phyloP scores from a whole-genome alignment of 2,329 filamentous ascomycete genomes.

The Aspergillus sp. region DNA sequence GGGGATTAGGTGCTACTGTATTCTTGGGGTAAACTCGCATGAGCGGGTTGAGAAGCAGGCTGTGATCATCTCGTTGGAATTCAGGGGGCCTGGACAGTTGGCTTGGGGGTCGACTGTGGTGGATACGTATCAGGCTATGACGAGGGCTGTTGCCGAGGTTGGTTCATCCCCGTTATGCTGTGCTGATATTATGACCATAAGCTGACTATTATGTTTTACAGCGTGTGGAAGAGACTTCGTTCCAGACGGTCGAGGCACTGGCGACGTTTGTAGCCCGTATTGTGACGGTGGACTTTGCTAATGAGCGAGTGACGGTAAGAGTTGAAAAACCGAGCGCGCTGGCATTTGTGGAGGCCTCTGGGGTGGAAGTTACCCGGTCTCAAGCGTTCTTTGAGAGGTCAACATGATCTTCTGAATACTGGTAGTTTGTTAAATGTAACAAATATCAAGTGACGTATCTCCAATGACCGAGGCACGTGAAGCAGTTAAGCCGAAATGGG shows the following conservation, averaged over 20 bases:
- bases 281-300: slow-evolving; percentile 45
- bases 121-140: slow-evolving; percentile 41
- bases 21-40: slow-evolving; percentile 54
- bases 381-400: slow-evolving; percentile 42
- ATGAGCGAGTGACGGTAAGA: slow-evolving; percentile 47
- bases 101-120: slow-evolving; percentile 34
- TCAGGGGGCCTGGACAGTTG: slow-evolving; percentile 33
- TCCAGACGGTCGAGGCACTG: slow-evolving; percentile 53
- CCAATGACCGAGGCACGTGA: slow-evolving; percentile 24
- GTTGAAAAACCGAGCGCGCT: slow-evolving; percentile 54
- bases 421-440: not conserved
- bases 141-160: slow-evolving; percentile 41
- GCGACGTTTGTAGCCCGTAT: slow-evolving; percentile 50
- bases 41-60: slow-evolving; percentile 53
- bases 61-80: slow-evolving; percentile 44
- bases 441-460: not conserved
- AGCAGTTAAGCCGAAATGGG: not conserved
- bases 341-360: slow-evolving; percentile 49
- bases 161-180: slow-evolving; percentile 1
- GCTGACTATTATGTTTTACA: slow-evolving; percentile 19
- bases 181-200: slow-evolving; percentile 9
- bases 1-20: slow-evolving; percentile 45
- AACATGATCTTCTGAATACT: not conserved
- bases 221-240: slow-evolving; percentile 48
- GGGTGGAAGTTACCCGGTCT: slow-evolving; percentile 50